These are phyloP conservation scores for Amanita molliuscula DNA, from an alignment of 768 basidiomycete species.

Conservation along the genomic window DNA sequence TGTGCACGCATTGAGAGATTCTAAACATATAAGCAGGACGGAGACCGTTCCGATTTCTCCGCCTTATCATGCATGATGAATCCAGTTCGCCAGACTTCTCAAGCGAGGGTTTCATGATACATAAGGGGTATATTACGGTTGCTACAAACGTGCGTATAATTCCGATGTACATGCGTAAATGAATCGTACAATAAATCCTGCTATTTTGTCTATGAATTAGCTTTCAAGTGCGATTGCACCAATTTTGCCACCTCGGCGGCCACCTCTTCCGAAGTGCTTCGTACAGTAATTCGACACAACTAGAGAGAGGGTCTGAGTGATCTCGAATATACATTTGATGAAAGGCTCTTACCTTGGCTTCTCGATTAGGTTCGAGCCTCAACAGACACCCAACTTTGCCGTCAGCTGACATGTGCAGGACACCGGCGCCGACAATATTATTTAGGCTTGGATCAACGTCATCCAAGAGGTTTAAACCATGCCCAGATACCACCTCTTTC, in stretches of 20 bases:
- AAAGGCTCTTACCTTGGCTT: slow-evolving; percentile 67
- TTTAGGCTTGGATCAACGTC: slow-evolving; percentile 91
- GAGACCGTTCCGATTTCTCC: slow-evolving; percentile 2
- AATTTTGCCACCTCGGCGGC: slow-evolving; percentile 58
- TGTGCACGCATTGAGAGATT: no score
- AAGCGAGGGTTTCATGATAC: slow-evolving; percentile 29
- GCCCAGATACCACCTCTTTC: slow-evolving; percentile 67
- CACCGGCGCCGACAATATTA: slow-evolving; percentile 93
- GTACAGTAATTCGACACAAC: slow-evolving; percentile 87
- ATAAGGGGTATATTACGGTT: slow-evolving; percentile 34
- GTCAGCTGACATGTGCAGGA: slow-evolving; percentile 81
- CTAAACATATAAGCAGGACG: no score
- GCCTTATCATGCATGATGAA: slow-evolving; percentile 9
- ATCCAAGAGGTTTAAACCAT: slow-evolving; percentile 65
- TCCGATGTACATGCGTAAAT: slow-evolving; percentile 1
- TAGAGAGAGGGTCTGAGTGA: slow-evolving; percentile 19
- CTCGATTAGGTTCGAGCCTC: slow-evolving; percentile 88
- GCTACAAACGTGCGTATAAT: slow-evolving; percentile 12
- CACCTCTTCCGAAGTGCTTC: slow-evolving; percentile 92
- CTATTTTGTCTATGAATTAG: slow-evolving; percentile 12
- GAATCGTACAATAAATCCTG: slow-evolving; percentile 7
- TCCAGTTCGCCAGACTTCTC: slow-evolving; percentile 12
- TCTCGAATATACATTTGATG: neutral
- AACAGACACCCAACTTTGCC: slow-evolving; percentile 95
- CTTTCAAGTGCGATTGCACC: slow-evolving; percentile 34